These are phyloP conservation scores for Lenzites betulinus DNA, from an alignment of 768 basidiomycete species.

Conservation along the genomic window DNA sequence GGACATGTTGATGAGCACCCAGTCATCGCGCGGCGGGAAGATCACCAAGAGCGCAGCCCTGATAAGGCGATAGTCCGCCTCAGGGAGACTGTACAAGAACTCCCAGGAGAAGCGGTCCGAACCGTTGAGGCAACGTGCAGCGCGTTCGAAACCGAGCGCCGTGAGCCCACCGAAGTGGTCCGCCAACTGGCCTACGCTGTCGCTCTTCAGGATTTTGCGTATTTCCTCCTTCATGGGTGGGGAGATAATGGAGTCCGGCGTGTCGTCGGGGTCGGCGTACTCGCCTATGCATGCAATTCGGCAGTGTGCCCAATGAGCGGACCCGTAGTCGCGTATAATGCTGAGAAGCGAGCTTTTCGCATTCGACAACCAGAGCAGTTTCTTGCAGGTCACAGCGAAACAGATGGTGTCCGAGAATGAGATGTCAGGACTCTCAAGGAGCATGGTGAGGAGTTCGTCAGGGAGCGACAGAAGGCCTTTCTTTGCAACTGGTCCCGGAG, in stretches of 20 bases:
- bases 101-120: not conserved
- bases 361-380: not conserved
- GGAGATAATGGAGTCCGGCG: not conserved
- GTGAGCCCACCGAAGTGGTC: too few species aligned
- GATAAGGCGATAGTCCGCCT: not conserved
- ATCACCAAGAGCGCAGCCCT: not conserved
- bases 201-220: too few species aligned
- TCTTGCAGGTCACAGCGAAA: conserved; percentile 39
- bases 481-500: not conserved
- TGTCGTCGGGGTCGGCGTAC: conserved; percentile 39
- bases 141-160: too few species aligned
- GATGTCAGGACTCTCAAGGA: conserved; percentile 47
- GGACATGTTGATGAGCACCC: conserved; percentile 7
- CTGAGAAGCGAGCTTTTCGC: not conserved
- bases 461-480: conserved; percentile 34
- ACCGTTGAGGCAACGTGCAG: too few species aligned
- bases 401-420: conserved; percentile 66
- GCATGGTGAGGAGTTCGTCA: conserved; percentile 28
- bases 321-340: not conserved
- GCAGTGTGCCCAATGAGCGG: conserved; percentile 5
- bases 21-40: conserved; percentile 3
- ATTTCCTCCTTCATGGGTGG: not conserved
- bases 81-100: not conserved
- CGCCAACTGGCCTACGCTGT: too few species aligned
- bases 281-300: conserved; percentile 71